Base-by-base conservation (phyloP, 1,139 yeast genomes). In the Taphrina betulina region DNA sequence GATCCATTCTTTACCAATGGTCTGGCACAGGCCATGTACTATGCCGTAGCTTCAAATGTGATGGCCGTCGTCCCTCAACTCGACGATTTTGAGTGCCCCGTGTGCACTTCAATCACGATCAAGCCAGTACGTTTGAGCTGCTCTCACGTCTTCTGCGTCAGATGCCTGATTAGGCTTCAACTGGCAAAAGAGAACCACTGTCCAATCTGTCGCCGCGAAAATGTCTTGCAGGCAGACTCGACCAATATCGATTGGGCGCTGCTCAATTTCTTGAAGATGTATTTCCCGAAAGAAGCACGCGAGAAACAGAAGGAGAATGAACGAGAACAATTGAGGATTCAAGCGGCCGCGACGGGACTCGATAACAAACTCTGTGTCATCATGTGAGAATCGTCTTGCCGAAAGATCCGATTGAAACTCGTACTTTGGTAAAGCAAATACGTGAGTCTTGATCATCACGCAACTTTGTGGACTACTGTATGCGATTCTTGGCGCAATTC, bases 11-110 rank as follows among this genome's bases (percentile, higher is more conserved):
- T 56, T 29, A 17, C 26, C 37, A 46, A 51, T 5, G 48, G 55
- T 12, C 46, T 54, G 5, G 58, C 61, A 8, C 52, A 48, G 22
- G 43, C 61, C 77, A 12, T 70, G 75, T 7, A 67, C 31, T 36
- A 26, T 17, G 45, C 57, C 20, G 16, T 57, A 5, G 38, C 53
- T 17, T 23, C 46, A 16, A 75, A 79, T 10, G 67, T 84, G 12
- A 67, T 83, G 35, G 75, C 78, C 17, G 67, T 83, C 2, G 72
- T 83, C 0, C 92, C 92, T 0, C 90, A 83, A 66, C 69, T 84
- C 16, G 90, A 84, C 53, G 92, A 84, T 66, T 84, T 82, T 64
- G 72, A 79, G 2, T 84, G 92, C 66, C 89, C 90, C 0, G 79
- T 84, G 5, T 84, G 92, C 65, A 77, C 80, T 67, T 75, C 78